Evolutionary conservation across 352 stramenopile genomes (phyloP), one percentile per base, ranked within the genome.

Genomic region (Pythium graminicola): DNA sequence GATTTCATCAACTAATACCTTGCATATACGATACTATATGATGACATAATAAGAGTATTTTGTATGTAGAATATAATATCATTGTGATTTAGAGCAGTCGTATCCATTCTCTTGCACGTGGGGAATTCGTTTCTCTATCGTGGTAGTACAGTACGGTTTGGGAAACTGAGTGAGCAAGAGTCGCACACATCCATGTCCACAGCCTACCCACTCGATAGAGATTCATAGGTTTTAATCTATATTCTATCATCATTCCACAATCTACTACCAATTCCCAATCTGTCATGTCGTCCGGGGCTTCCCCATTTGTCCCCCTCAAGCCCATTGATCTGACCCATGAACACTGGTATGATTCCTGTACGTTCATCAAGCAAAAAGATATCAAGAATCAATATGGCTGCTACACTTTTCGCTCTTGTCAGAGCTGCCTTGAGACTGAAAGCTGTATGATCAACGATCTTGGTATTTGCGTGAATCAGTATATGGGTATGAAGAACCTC

Each of bases 331-430:
- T 22, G 28, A 19, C 20, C 20, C 42, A 23, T 29, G 4, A 40
- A 42, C 5, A 1, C 33, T 54, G 14, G 14, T 17, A 6, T 2
- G 47, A 54, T 19, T 54, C 47, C 14, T 62, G 54, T 47, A 63
- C 55, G 17, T 63, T 44, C 32, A 38, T 53, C 39, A 55, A 52
- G 32, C 22, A 50, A 3, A 63, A 63, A 27, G 41, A 63, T 22
- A 6, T n/a, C 10, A 43, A 10, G 22, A 52, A 45, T 23, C 13
- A 23, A 11, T 54, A 57, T 24, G 55, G 55, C 17, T 63, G 55
- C 55, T 63, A 63, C 47, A 13, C 53, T 32, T 63, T 53, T n/a
- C 55, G 55, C 23, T 63, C 55, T 24, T 63, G 55, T 41, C 38
- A 63, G 55, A 63, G 47, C 47, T 63, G 55, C 26, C 48, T 63